Conservation (phyloP, 2,329 filamentous ascomycete species). For the Colletotrichum cuscutae region DNA sequence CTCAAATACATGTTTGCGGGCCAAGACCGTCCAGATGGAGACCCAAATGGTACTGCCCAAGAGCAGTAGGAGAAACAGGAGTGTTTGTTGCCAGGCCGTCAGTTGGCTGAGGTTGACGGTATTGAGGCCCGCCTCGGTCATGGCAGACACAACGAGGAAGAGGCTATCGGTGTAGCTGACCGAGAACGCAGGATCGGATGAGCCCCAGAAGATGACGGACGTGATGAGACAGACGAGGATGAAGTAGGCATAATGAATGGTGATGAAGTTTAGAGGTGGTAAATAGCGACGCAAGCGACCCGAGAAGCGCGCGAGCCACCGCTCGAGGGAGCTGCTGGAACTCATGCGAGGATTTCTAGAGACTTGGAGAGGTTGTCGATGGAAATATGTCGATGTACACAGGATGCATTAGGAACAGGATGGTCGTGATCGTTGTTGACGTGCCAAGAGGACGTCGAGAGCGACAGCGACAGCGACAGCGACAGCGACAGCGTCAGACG, state of each 20-base stretch:
- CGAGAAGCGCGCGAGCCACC: background rate
- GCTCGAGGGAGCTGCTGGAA: background rate
- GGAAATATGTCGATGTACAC: background rate
- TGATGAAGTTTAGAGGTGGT: conserved; percentile 68
- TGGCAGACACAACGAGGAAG: conserved; percentile 74
- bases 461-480: too few relatives aligned
- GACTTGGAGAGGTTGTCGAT: background rate
- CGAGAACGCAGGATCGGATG: conserved; percentile 60
- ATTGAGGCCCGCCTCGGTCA: conserved; percentile 75
- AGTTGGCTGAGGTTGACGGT: conserved; percentile 72
- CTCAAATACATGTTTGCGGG: conserved; percentile 71
- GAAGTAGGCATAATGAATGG: conserved; percentile 76
- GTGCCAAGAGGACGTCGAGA: background rate
- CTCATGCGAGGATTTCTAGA: background rate
- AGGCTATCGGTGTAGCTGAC: conserved; percentile 72
- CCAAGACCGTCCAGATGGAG: conserved; percentile 70
- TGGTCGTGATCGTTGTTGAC: background rate
- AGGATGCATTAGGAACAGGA: background rate
- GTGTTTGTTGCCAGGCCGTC: conserved; percentile 74
- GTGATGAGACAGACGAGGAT: conserved; percentile 63
- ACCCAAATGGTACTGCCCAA: conserved; percentile 74
- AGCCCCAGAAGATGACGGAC: conserved; percentile 70
- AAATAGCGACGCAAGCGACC: background rate
- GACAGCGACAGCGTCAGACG: background rate
- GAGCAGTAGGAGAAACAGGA: conserved; percentile 73